These are phyloP conservation scores for Monosporascus sp. DNA, from an alignment of 2,329 filamentous ascomycete genomes.

Conservation along the genomic window DNA sequence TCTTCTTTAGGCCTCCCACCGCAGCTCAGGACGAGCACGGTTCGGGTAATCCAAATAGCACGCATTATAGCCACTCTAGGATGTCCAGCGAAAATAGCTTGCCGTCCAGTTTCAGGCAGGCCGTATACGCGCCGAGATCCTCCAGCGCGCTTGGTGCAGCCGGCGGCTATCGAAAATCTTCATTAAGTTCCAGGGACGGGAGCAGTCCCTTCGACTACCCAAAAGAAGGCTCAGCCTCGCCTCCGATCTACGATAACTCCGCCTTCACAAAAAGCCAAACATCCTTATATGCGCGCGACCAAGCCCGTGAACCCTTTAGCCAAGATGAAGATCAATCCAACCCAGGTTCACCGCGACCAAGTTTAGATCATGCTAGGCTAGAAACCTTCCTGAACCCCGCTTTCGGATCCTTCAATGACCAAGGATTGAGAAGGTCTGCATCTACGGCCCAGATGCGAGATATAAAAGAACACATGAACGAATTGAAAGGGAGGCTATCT, in stretches of 20 bases:
- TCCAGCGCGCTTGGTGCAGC: slow-evolving; percentile 59
- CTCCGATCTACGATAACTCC: slow-evolving; percentile 15
- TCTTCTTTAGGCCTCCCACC: slow-evolving; percentile 36
- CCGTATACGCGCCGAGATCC: slow-evolving; percentile 48
- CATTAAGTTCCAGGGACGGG: slow-evolving; percentile 38
- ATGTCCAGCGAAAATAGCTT: slow-evolving; percentile 58
- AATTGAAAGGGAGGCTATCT: slow-evolving; percentile 79
- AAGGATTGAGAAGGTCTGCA: slow-evolving; percentile 56
- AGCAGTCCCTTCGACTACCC: slow-evolving; percentile 33
- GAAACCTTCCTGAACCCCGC: slow-evolving; percentile 41
- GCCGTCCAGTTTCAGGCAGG: slow-evolving; percentile 35
- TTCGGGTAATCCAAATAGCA: slow-evolving; percentile 14
- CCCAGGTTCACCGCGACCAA: slow-evolving; percentile 14
- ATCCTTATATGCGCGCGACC: slow-evolving; percentile 36
- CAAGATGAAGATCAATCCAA: slow-evolving; percentile 42
- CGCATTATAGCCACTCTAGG: slow-evolving; percentile 47
- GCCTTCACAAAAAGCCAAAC: slow-evolving; percentile 26
- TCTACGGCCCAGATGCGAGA: slow-evolving; percentile 69
- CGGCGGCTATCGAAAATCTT: slow-evolving; percentile 50
- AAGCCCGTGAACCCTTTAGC: slow-evolving; percentile 44
- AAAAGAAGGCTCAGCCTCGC: slow-evolving; percentile 18
- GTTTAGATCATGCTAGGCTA: slow-evolving; percentile 26
- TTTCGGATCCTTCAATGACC: slow-evolving; percentile 36
- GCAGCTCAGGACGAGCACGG: slow-evolving; percentile 29
- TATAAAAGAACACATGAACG: slow-evolving; percentile 79